Base-by-base conservation (phyloP, 306 rosid genomes). In the Vigna unguiculata region DNA sequence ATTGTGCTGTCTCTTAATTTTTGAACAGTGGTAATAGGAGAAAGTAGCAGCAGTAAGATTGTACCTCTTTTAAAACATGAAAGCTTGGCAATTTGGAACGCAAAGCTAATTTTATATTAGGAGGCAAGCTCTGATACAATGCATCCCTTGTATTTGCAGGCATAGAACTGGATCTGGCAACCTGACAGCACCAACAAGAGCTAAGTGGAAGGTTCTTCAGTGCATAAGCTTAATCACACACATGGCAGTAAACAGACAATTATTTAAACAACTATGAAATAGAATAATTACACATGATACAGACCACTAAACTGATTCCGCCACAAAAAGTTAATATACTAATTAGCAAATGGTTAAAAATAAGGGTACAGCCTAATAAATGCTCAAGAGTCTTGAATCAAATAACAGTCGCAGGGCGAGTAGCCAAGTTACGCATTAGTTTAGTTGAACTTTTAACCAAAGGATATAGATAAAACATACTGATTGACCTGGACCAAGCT, bases 121-220 rank as follows among this genome's bases (percentile, higher is more conserved):
- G 97, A 10, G 97, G 96, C 90, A 92, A 85, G 77, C 87, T 85
- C 87, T 92, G 96, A 84, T 88, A 92, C 69, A 92, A 83, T 49
- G 92, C 43, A 71, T 90, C 97, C 83, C 92, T 88, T 46, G 93
- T 85, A 86, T 86, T 90, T 80, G 87, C 84, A 20, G 97, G 93
- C 90, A 87, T 82, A 38, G 89, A 86, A 83, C 91, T 76, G 76
- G 96, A 92, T 67, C 92, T 82, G 25, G 91, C 91, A 66, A 90
- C 97, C 97, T 92, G 79, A 77, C 55, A 79, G 54, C 55, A 71
- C n/a, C 77, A 65, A 72, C 71, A 75, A 57, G 10, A 17, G 61
- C 76, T 80, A 54, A 74, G 82, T 62, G 75, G 58, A 58, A 55
- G 4, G 17, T 49, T 69, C 58, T 77, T 69, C 20, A 75, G 38